These are phyloP conservation scores for Phoma sp. DNA, from an alignment of 2,329 filamentous ascomycete species.

Conservation along the genomic window DNA sequence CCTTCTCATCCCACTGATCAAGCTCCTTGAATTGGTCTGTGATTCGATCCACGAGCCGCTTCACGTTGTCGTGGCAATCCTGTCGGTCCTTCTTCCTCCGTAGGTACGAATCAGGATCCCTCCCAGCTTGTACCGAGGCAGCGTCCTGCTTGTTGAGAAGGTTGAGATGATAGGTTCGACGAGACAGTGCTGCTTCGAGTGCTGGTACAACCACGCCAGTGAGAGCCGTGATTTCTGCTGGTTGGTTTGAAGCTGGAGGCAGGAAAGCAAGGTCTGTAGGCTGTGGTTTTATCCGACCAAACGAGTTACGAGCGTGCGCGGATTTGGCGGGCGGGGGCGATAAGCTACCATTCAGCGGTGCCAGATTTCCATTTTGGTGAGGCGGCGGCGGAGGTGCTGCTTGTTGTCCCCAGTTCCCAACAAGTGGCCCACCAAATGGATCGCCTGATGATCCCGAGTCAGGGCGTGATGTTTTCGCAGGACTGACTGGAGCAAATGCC, in stretches of 20 bases:
- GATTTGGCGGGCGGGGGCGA: conserved; percentile 24
- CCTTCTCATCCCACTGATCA: conserved; percentile 83
- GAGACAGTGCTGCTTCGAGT: conserved; percentile 85
- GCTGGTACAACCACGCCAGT: conserved; percentile 93
- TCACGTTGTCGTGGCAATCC: conserved; percentile 82
- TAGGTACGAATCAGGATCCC: conserved; percentile 63
- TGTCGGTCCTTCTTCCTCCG: conserved; percentile 43
- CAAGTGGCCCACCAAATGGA: conserved; percentile 37
- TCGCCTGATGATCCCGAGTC: conserved; percentile 37
- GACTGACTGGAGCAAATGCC: conserved; percentile 27
- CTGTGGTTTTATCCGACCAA: conserved; percentile 37
- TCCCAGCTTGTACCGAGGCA: conserved; percentile 53
- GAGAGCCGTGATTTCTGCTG: conserved; percentile 79
- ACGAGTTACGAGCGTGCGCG: conserved; percentile 35
- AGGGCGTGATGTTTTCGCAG: conserved; percentile 22
- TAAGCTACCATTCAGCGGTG: neutral
- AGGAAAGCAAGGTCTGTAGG: conserved; percentile 24
- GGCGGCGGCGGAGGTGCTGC: conserved; percentile 1
- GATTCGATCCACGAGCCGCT: conserved; percentile 81
- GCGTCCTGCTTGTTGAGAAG: conserved; percentile 51
- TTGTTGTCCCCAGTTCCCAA: neutral
- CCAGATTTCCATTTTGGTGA: conserved; percentile 6
- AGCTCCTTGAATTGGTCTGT: conserved; percentile 87
- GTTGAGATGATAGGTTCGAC: conserved; percentile 68
- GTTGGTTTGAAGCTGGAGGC: conserved; percentile 56